Conservation (phyloP, 768 basidiomycete genomes). For the Mycena chlorophos region DNA sequence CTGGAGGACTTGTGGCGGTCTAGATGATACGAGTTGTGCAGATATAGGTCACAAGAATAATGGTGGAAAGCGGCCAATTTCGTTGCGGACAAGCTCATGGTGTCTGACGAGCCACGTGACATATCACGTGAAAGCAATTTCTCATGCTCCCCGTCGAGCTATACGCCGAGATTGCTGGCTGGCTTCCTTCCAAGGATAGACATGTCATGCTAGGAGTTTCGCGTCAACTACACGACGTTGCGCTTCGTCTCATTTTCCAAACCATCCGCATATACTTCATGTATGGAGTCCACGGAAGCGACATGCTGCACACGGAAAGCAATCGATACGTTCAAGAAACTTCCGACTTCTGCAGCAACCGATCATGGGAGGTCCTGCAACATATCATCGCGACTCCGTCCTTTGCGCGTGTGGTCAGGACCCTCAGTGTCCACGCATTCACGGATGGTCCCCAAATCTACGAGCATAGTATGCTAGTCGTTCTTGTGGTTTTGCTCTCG, state of each 20-base stretch:
- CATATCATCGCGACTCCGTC: conserved; percentile 34
- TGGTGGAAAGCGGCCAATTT: conserved; percentile 49
- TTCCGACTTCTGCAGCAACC: conserved; percentile 33
- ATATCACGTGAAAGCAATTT: too few relatives aligned
- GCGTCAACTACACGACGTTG: conserved; percentile 38
- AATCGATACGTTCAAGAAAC: conserved; percentile 30
- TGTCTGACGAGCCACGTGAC: too few relatives aligned
- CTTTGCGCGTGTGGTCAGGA: conserved; percentile 38
- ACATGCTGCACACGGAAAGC: conserved; percentile 34
- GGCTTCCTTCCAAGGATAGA: conserved; percentile 30
- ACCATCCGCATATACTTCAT: conserved; percentile 41
- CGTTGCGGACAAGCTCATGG: conserved; percentile 47
- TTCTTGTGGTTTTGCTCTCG: too few relatives aligned
- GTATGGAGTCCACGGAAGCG: conserved; percentile 26
- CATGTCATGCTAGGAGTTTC: conserved; percentile 34
- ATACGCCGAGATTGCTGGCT: conserved; percentile 35
- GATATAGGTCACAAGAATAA: conserved; percentile 46
- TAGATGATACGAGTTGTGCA: conserved; percentile 44
- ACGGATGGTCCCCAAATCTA: conserved; percentile 37
- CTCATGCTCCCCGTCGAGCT: conserved; percentile 37
- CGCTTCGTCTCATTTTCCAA: conserved; percentile 34
- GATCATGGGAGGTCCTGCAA: conserved; percentile 42
- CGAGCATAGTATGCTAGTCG: conserved; percentile 36
- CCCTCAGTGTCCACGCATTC: conserved; percentile 38
- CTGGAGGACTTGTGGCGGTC: conserved; percentile 3